Conservation (phyloP, 768 basidiomycete species). For the Lentinula lateritia region DNA sequence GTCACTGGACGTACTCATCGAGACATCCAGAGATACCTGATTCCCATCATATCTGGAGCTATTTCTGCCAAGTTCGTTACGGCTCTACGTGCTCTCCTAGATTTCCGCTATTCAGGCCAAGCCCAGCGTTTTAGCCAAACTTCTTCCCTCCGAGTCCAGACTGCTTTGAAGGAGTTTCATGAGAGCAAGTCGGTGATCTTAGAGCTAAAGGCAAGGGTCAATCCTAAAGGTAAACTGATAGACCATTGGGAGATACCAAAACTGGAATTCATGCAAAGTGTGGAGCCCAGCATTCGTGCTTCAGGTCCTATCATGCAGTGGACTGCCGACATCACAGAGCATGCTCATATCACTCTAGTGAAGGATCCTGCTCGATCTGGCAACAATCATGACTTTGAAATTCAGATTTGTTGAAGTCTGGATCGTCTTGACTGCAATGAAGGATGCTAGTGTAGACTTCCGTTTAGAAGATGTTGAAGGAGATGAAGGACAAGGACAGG, state of each 20-base stretch:
- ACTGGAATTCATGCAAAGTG: slow-evolving; percentile 30
- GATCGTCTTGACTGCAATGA: neutral
- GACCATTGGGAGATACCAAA: slow-evolving; percentile 36
- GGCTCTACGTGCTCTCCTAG: slow-evolving; percentile 27
- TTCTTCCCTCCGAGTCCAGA: slow-evolving; percentile 11
- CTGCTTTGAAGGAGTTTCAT: neutral
- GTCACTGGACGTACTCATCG: slow-evolving; percentile 34
- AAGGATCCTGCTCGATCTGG: slow-evolving; percentile 21
- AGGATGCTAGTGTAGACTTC: neutral
- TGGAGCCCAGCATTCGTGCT: slow-evolving; percentile 17
- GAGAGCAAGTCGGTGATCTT: neutral
- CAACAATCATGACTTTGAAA: neutral
- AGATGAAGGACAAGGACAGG: neutral
- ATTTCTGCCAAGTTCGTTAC: slow-evolving; percentile 22
- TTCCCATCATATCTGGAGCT: slow-evolving; percentile 29
- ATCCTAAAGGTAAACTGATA: neutral
- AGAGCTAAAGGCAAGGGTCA: neutral
- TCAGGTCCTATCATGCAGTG: slow-evolving; percentile 28
- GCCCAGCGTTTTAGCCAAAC: slow-evolving; percentile 18
- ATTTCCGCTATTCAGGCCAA: slow-evolving; percentile 33
- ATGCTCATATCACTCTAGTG: slow-evolving; percentile 22
- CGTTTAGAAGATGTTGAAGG: neutral
- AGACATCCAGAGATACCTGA: slow-evolving; percentile 28
- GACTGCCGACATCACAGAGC: slow-evolving; percentile 24
- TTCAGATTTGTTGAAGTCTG: neutral